Evolutionary conservation across 768 basidiomycete species (phyloP).

Genomic region (Tylopilus subfusipes): DNA sequence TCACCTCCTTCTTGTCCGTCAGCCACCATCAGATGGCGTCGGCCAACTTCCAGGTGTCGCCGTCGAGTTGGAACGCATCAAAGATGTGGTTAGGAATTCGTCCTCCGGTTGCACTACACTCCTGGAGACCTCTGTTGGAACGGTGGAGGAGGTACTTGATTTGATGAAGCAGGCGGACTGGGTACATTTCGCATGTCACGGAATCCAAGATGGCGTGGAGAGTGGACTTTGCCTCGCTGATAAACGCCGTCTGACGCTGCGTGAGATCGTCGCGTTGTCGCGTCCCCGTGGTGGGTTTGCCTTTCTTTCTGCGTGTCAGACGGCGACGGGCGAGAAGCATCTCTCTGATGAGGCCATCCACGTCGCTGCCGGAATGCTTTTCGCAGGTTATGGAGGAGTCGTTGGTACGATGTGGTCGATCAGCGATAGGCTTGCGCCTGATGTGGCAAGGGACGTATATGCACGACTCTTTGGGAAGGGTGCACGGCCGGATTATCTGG

Average conservation of each 20-base stretch:
- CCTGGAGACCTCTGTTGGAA: not conserved
- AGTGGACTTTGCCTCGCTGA: not conserved
- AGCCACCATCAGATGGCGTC: not conserved
- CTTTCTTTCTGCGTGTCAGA: too few relatives aligned
- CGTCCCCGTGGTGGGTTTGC: not conserved
- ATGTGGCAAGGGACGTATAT: slow-evolving; percentile 22
- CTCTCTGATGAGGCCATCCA: too few relatives aligned
- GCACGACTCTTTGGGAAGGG: not conserved
- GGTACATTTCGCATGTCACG: not conserved
- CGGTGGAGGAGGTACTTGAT: slow-evolving; percentile 9
- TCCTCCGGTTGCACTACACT: not conserved
- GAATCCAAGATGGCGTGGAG: not conserved
- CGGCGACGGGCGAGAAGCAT: too few relatives aligned
- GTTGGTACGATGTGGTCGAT: not conserved
- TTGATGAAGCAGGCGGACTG: slow-evolving; percentile 1
- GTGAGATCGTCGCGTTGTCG: not conserved
- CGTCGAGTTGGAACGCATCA: slow-evolving; percentile 10
- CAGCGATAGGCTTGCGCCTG: slow-evolving; percentile 28
- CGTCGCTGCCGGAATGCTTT: too few relatives aligned
- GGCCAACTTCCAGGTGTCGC: slow-evolving; percentile 11
- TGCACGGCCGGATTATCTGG: too few relatives aligned
- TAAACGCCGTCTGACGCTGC: not conserved
- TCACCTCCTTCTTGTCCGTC: too few relatives aligned
- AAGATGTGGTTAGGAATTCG: not conserved
- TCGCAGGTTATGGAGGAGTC: slow-evolving; percentile 21